Conservation (phyloP, 129 eudicot species). For the Pulicaria dysenterica region DNA sequence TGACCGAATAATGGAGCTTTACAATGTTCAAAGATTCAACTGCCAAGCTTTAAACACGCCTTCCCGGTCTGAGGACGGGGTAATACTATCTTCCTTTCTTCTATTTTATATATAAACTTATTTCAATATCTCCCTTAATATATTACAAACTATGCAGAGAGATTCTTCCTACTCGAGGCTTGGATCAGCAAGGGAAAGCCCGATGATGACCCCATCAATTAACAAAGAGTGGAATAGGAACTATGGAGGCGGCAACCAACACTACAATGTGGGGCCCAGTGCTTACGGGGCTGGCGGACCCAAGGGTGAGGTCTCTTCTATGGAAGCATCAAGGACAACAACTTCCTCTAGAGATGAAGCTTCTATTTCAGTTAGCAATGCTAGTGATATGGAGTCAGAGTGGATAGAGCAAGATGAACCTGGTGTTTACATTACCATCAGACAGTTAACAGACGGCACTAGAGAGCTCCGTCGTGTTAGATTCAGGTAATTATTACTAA, state of each 20-base stretch:
- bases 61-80: conserved; percentile 85
- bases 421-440: conserved; percentile 85
- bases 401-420: conserved; percentile 98
- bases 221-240: conserved; percentile 81
- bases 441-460: conserved; percentile 91
- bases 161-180: conserved; percentile 82
- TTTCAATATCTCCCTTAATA: not conserved
- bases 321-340: conserved; percentile 94
- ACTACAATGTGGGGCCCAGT: conserved; percentile 56
- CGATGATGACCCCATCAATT: conserved; percentile 69
- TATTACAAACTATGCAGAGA: conserved; percentile 50
- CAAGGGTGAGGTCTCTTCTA: conserved; percentile 65
- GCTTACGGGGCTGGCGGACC: conserved; percentile 49
- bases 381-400: conserved; percentile 87
- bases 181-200: conserved; percentile 86
- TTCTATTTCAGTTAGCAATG: conserved; percentile 83
- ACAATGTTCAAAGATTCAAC: conserved; percentile 87
- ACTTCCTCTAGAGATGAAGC: conserved; percentile 86
- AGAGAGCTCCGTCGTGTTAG: conserved; percentile 91
- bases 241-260: conserved; percentile 44
- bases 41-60: conserved; percentile 88
- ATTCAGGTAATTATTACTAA: conserved; percentile 58
- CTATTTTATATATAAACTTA: not conserved
- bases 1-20: conserved; percentile 91
- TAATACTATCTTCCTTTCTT: conserved; percentile 29